phyloP scores from a whole-genome alignment of 257 asterid genomes.

The Echites panduratus region DNA sequence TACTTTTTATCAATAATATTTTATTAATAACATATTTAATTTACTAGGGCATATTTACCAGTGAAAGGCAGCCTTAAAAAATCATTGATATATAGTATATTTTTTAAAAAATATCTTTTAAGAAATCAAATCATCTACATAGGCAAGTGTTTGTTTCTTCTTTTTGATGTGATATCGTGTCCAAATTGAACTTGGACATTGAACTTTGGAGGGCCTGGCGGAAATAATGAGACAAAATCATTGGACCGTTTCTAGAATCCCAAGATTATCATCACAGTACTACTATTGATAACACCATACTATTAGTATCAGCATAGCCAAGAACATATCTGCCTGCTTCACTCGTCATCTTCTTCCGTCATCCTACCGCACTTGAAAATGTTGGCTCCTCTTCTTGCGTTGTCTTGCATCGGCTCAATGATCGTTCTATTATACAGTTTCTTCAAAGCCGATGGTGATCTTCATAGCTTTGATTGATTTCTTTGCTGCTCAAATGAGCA shows the following conservation, averaged over 20 bases:
- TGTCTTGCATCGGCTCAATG: constrained; percentile 25
- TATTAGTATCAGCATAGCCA: neutral
- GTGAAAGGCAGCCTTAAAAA: too few species aligned
- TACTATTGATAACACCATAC: too few species aligned
- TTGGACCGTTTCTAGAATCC: constrained; percentile 5
- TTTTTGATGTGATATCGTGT: too few species aligned
- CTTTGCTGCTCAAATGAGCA: neutral
- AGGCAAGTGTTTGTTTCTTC: too few species aligned
- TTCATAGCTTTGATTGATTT: neutral
- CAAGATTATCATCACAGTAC: too few species aligned
- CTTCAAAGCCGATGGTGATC: constrained; percentile 76
- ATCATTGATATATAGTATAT: too few species aligned
- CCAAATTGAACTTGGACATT: too few species aligned
- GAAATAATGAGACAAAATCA: neutral
- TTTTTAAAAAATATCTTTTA: too few species aligned
- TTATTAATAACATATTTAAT: too few species aligned
- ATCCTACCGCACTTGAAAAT: constrained; percentile 17
- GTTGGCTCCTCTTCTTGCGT: constrained; percentile 32
- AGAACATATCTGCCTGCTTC: neutral
- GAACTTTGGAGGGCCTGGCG: neutral
- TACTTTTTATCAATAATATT: too few species aligned
- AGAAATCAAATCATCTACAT: too few species aligned
- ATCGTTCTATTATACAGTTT: constrained; percentile 38
- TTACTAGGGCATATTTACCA: too few species aligned
- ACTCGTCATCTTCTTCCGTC: neutral